phyloP scores from a whole-genome alignment of 2,329 filamentous ascomycete species.

The Aspergillus ochraceus region DNA sequence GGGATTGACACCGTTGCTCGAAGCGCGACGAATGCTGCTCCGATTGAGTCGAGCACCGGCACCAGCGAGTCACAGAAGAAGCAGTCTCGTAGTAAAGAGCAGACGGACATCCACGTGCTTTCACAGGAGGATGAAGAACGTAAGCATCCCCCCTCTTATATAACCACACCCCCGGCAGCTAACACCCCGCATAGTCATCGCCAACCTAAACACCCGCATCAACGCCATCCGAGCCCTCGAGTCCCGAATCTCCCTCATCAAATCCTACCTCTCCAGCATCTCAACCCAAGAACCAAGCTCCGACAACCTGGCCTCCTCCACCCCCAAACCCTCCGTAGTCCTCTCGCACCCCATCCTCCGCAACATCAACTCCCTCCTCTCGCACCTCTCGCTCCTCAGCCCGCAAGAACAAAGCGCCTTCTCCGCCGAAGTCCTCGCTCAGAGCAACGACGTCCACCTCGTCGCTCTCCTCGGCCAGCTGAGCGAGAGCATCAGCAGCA shows the following conservation, averaged over 20 bases:
- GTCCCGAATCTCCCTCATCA: slow-evolving; percentile 69
- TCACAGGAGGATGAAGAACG: slow-evolving; percentile 65
- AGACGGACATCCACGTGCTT: slow-evolving; percentile 32
- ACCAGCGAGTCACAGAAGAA: slow-evolving; percentile 16
- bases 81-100: slow-evolving; percentile 34
- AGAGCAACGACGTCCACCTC: slow-evolving; percentile 81
- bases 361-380: slow-evolving; percentile 81
- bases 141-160: slow-evolving; percentile 31
- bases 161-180: neutral
- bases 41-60: slow-evolving; percentile 41
- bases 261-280: slow-evolving; percentile 73
- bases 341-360: slow-evolving; percentile 73
- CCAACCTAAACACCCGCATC: slow-evolving; percentile 76
- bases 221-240: slow-evolving; percentile 95
- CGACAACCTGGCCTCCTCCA: slow-evolving; percentile 24
- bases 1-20: slow-evolving; percentile 90
- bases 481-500: slow-evolving; percentile 68
- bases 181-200: slow-evolving; percentile 38
- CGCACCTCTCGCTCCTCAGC: slow-evolving; percentile 76
- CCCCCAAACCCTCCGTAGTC: slow-evolving; percentile 60
- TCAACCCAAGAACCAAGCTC: slow-evolving; percentile 55
- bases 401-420: slow-evolving; percentile 68
- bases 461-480: slow-evolving; percentile 74
- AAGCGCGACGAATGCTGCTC: slow-evolving; percentile 77
- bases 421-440: slow-evolving; percentile 68